Conservation (phyloP, 75 land plant genomes). For the Selaginella tamariscina region DNA sequence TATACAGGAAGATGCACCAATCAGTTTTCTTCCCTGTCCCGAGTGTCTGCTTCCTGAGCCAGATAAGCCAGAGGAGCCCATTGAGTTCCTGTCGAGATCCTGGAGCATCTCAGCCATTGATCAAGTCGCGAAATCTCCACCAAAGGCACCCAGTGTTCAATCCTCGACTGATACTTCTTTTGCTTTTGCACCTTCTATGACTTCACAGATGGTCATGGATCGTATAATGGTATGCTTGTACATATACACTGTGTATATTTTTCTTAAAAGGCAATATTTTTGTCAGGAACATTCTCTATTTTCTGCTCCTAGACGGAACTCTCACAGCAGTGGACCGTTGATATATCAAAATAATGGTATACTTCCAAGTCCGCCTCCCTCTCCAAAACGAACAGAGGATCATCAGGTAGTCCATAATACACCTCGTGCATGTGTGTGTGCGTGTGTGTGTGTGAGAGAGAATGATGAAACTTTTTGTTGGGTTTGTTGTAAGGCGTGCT, state of each 20-base stretch:
- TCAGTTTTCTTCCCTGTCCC: not conserved
- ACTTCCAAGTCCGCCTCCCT: conserved; percentile 39
- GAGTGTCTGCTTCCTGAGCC: conserved; percentile 15
- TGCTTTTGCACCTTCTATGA: conserved; percentile 57
- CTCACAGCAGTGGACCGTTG: conserved; percentile 75
- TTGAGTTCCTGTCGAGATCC: conserved; percentile 84
- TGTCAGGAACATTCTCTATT: conserved; percentile 62
- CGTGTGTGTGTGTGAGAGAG: no score
- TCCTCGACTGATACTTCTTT: conserved; percentile 27
- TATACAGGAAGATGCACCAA: not conserved
- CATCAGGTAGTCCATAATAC: conserved; percentile 15
- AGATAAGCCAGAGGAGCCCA: conserved; percentile 77
- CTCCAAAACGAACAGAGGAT: conserved; percentile 47
- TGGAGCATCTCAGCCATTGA: conserved; percentile 85
- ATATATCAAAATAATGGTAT: conserved; percentile 24
- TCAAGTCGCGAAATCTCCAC: no score
- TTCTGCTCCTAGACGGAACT: conserved; percentile 52
- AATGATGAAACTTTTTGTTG: no score
- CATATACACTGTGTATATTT: no score
- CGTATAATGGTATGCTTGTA: conserved; percentile 48
- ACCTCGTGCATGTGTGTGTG: no score
- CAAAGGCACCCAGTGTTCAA: no score
- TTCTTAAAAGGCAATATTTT: no score
- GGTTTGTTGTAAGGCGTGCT: no score
- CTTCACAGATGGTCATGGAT: conserved; percentile 83